Base-by-base conservation (phyloP, 1,284 basidiomycete species). In the Cryptococcus sp. region DNA sequence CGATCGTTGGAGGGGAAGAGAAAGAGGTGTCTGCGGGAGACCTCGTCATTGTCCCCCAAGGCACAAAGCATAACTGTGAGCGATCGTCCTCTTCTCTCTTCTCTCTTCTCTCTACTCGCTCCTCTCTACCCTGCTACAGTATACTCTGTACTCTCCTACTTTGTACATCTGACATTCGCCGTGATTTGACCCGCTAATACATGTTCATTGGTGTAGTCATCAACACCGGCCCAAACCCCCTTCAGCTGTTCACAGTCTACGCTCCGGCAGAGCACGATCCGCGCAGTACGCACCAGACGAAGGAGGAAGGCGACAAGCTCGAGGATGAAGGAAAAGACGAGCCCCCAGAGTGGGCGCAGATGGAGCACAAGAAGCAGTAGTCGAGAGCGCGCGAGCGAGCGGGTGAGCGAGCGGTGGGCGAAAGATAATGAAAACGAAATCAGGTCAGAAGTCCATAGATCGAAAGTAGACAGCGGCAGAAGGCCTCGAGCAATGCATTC, bases 251-350 rank as follows among this genome's bases (percentile, higher is more conserved):
- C 64, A 74, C 73, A 16, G 69, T 76, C 29, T 74, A 73, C 59
- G 73, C 75, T 4, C 77, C 77, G 1, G 73, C 78, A 19, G 78
- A 79, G 64, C 78, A 79, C 68, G 64, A 68, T 55, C 67, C 72
- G 40, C 74, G 66, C 26, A 67, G 72, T 16, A 70, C 75, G 8
- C 76, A 78, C 65, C 70, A 77, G 64, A 78, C 75, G 37, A 78
- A 78, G 59, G 75, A 78, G 54, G 76, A 79, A 52, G 77, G 76
- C 7, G 77, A 79, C 58, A 61, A 75, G 69, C 62, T 69, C 26
- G 78, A 79, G 48, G 78, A 79, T 8, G 77, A 58, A 16, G 78
- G 78, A 34, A 77, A 76, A 46, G 77, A 79, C 56, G 77, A 78
- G 63, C 65, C 76, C 13, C 77, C 77, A 16, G 61, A 68, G 50